Evolutionary conservation across 192 early-diverging fungal species (phyloP), one percentile per base, ranked within the genome.

Genomic region (Coemansia sp.): DNA sequence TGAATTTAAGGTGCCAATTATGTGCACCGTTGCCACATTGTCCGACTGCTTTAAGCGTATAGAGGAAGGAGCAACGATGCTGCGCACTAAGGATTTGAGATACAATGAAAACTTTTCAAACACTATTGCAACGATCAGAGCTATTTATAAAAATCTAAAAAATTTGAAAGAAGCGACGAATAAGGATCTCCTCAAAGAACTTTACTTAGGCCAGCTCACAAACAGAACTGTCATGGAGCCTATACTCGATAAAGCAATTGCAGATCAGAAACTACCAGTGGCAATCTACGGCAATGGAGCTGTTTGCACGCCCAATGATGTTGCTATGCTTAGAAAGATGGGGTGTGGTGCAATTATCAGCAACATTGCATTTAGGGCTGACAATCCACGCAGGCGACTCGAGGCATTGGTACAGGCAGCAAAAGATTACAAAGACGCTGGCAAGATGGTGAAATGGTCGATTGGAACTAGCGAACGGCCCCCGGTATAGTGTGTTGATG

Each of bases 1-100:
- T 36, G 85, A 89, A 64, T 91, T 88, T 84, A 88, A 90, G 69
- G 86, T 95, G 15, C 95, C 95, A 20, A 95, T 88, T 74, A 92
- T 96, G 58, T 94, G 93, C 79, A 92, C 92, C 48, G 87, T 87
- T 80, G 89, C 88, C 84, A 95, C 94, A 84, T 78, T 96, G 19
- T 91, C 91, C 64, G 95, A 96, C 74, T 94, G 94, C 48, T 85
- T 96, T 64, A 84, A 91, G 64, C 87, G 94, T 59, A 91, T 95
- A 75, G 85, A 85, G 66, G 95, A 96, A 76, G 95, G 94, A 74
- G 94, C 95, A 59, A 87, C 93, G 64, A 93, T 96, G 92, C 93
- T 96, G 83, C 88, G 93, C 65, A 96, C 93, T 62, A 95, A 94
- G 85, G 94, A 93, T 65, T 91, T 92, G 41, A 12, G 12, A 15